These are phyloP conservation scores for Chamaenerion angustifolium DNA, from an alignment of 345 rosid species.

Conservation along the genomic window DNA sequence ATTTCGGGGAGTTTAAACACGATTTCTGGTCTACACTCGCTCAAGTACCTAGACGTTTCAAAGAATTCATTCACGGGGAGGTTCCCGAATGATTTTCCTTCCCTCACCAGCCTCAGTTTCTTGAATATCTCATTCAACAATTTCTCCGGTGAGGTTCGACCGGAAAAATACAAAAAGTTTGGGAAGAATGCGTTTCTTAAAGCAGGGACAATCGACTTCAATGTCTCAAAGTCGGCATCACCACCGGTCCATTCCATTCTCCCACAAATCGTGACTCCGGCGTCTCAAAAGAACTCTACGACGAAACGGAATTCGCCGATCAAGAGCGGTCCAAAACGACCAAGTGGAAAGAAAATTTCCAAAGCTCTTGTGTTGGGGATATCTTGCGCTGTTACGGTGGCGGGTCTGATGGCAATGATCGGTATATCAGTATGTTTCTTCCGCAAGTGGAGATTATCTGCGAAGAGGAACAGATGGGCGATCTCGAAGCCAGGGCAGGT, in stretches of 20 bases:
- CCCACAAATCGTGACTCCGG: background rate
- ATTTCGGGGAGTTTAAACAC: slow-evolving; percentile 36
- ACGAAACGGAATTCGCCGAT: slow-evolving; percentile 2
- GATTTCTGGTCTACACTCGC: slow-evolving; percentile 33
- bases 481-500: slow-evolving; percentile 62
- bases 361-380: slow-evolving; percentile 26
- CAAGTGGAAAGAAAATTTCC: slow-evolving; percentile 13
- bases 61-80: slow-evolving; percentile 50
- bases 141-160: slow-evolving; percentile 39
- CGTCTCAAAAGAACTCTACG: background rate
- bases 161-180: slow-evolving; percentile 29
- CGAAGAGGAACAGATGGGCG: slow-evolving; percentile 62
- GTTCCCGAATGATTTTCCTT: slow-evolving; percentile 76
- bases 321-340: slow-evolving; percentile 8
- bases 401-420: slow-evolving; percentile 19
- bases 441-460: slow-evolving; percentile 19
- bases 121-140: slow-evolving; percentile 60
- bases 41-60: slow-evolving; percentile 59
- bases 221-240: slow-evolving; percentile 23
- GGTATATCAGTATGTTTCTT: slow-evolving; percentile 12
- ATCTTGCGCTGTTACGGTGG: slow-evolving; percentile 23
- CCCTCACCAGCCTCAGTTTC: slow-evolving; percentile 27
- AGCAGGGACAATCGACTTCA: slow-evolving; percentile 34
- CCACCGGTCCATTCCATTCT: slow-evolving; percentile 8
- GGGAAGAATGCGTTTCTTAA: slow-evolving; percentile 55